Evolutionary conservation across 495 filamentous ascomycete species (phyloP), one percentile per base, ranked within the genome.

Genomic region (Xylaria curta): DNA sequence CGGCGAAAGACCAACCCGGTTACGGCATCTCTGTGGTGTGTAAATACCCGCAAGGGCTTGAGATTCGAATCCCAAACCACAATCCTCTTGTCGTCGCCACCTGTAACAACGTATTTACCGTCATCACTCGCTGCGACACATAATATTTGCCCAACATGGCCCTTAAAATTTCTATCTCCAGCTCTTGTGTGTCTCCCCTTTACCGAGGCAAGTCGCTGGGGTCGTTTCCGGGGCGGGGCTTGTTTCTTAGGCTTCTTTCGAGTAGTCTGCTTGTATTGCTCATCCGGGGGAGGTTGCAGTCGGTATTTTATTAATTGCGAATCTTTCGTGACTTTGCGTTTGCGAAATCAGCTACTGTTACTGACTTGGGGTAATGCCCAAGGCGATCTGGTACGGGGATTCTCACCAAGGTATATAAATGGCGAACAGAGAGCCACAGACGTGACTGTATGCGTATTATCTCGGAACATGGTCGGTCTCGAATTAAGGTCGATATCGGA

Each of bases 51-150:
- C 70, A 94, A 77, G 3, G 93, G 92, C 33, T 87, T 92, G 42
- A 99, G 85, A 1, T 88, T 91, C 51, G 94, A 90, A 76, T 95
- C 88, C 93, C 95, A 97, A 69, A 98, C 89, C 46, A 98, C 90
- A 26, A 99, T 81, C 31, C 90, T 89, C 59, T 90, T 89, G 77
- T 97, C 94, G 47, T 86, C 86, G 62, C 94, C 94, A 46, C 97
- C 97, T 6, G 97, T 98, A 36, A 90, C 97, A 66, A 98, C 88
- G 74, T 89, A 98, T 81, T 92, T 94, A 64, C 97, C 97, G 58
- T 94, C 93, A 54, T 92, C 87, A 0, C 94, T 97, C 28, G 93
- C 92, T 8, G 94, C 94, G 74, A 98, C 90, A 42, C 89, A 89
- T 64, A 98, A 79, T 49, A 98, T 97, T 21, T 86, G 83, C 44